These are phyloP conservation scores for Heliamphora pulchella DNA, from an alignment of 179 eudicot species.

Conservation along the genomic window DNA sequence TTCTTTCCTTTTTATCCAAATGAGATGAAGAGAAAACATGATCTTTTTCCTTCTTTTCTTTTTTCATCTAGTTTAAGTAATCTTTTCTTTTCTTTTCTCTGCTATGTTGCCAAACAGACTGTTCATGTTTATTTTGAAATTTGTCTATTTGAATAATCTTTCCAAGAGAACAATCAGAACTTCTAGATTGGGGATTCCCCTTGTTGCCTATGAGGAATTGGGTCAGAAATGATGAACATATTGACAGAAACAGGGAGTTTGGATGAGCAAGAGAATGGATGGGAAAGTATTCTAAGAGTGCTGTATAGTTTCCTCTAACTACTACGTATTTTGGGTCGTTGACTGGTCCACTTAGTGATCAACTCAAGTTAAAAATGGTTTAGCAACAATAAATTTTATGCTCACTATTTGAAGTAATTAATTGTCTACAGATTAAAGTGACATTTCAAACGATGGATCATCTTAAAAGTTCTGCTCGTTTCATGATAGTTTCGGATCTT, in stretches of 20 bases:
- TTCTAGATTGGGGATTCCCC: background rate
- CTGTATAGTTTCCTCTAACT: background rate
- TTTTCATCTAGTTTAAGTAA: too few relatives aligned
- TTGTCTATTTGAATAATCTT: background rate
- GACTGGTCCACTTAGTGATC: background rate
- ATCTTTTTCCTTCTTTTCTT: too few relatives aligned
- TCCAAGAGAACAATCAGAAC: background rate
- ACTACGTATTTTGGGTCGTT: background rate
- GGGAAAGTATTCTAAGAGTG: background rate
- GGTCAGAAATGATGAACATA: background rate
- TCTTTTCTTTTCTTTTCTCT: too few relatives aligned
- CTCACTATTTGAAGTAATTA: background rate
- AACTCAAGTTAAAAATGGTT: background rate
- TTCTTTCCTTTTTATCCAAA: too few relatives aligned
- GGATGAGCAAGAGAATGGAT: constrained; percentile 5
- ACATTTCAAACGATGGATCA: constrained; percentile 49
- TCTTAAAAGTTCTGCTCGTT: constrained; percentile 55
- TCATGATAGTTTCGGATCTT: constrained; percentile 97
- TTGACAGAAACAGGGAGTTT: background rate
- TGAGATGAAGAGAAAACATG: too few relatives aligned
- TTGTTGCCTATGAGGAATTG: background rate
- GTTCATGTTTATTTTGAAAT: background rate
- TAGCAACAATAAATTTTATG: background rate
- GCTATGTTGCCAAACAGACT: too few relatives aligned
- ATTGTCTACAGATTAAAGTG: constrained; percentile 18